These are phyloP conservation scores for Podaxis sp. DNA, from an alignment of 768 basidiomycete genomes.

Conservation along the genomic window DNA sequence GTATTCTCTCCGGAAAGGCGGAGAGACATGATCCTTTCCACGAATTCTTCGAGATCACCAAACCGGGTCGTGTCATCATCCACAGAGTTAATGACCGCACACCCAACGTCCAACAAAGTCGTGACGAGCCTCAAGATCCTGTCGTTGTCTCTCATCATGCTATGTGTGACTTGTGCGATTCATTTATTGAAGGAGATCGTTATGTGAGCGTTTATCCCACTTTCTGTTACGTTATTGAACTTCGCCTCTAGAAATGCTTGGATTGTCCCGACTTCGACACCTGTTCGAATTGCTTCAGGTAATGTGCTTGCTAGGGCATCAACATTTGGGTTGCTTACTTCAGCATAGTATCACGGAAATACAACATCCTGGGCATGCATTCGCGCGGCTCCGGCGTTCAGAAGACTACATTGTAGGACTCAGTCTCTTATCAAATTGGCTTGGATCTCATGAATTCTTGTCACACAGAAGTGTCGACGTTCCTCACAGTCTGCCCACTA, in stretches of 20 bases:
- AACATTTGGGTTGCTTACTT: not conserved
- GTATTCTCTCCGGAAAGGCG: conserved; percentile 48
- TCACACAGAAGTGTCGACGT: conserved; percentile 25
- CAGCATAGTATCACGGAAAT: conserved; percentile 55
- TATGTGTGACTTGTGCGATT: conserved; percentile 77
- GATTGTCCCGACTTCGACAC: conserved; percentile 85
- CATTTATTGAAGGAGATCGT: conserved; percentile 64
- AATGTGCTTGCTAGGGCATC: conserved; percentile 15
- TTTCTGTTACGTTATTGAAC: conserved; percentile 2
- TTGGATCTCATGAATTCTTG: conserved; percentile 3
- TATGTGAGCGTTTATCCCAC: conserved; percentile 52
- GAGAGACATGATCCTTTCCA: conserved; percentile 62
- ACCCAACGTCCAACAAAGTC: conserved; percentile 3
- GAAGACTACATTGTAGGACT: conserved; percentile 58
- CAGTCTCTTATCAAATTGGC: not conserved
- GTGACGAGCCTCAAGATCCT: conserved; percentile 10
- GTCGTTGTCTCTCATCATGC: conserved; percentile 53
- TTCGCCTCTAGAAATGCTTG: conserved; percentile 62
- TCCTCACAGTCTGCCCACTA: conserved; percentile 35
- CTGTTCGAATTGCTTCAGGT: conserved; percentile 70
- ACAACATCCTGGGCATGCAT: conserved; percentile 77
- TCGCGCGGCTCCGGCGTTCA: conserved; percentile 57
- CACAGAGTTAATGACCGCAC: conserved; percentile 50
- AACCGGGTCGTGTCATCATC: conserved; percentile 64
- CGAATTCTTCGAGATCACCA: conserved; percentile 67